phyloP scores from a whole-genome alignment of 2,329 filamentous ascomycete genomes.

The Sporothrix curviconia region DNA sequence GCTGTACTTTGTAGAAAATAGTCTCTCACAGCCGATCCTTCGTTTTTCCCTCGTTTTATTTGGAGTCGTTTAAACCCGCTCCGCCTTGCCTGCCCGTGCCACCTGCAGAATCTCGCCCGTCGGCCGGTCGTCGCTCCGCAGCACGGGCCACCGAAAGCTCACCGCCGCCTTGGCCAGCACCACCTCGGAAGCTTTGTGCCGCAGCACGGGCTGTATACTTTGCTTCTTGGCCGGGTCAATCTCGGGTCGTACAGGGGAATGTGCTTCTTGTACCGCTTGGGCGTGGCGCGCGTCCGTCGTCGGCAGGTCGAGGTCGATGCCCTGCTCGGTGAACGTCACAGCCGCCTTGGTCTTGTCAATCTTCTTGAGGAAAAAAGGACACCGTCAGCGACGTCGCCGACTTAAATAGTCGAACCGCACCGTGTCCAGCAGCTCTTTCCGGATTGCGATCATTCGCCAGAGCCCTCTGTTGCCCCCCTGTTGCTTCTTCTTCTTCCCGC shows the following conservation, averaged over 20 bases:
- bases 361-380: conserved; percentile 93
- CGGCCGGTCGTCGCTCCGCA: conserved; percentile 66
- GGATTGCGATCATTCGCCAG: conserved; percentile 14
- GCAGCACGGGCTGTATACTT: conserved; percentile 75
- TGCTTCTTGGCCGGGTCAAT: conserved; percentile 71
- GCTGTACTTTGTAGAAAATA: not conserved
- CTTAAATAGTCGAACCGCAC: conserved; percentile 92
- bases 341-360: conserved; percentile 76
- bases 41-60: not conserved
- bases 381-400: conserved; percentile 78
- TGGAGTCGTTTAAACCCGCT: conserved; percentile 15
- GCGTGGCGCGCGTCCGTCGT: conserved; percentile 64
- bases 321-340: conserved; percentile 58
- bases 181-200: conserved; percentile 86
- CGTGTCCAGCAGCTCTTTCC: conserved; percentile 64
- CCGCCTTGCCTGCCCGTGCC: conserved; percentile 60
- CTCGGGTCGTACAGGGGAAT: conserved; percentile 68
- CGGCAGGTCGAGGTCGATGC: conserved; percentile 71
- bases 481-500: conserved; percentile 53
- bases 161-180: conserved; percentile 65
- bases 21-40: not conserved
- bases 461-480: conserved; percentile 17
- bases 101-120: conserved; percentile 81
- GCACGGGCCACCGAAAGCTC: conserved; percentile 75
- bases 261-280: conserved; percentile 68